These are phyloP conservation scores for Vicia villosa DNA, from an alignment of 306 rosid genomes.

Conservation along the genomic window DNA sequence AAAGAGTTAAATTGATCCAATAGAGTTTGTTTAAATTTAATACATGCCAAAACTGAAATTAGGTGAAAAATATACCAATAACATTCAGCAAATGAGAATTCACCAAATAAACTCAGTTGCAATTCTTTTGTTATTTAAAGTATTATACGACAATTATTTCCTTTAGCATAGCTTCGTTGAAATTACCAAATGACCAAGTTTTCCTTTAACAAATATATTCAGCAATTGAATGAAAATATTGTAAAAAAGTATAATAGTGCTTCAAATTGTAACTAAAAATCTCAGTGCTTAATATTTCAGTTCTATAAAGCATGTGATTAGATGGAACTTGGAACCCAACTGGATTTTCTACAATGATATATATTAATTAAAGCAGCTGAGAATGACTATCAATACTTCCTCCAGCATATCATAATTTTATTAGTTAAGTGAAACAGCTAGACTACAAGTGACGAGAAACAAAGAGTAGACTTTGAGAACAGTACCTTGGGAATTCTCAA, in stretches of 20 bases:
- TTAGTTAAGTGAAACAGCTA: conserved; percentile 27
- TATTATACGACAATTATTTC: conserved; percentile 5
- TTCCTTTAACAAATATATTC: conserved; percentile 15
- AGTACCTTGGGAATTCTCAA: conserved; percentile 60
- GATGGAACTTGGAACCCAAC: conserved; percentile 28
- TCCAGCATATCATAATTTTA: conserved; percentile 25
- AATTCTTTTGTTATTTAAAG: conserved; percentile 13
- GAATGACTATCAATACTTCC: conserved; percentile 26
- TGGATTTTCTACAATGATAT: conserved; percentile 3
- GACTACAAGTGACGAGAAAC: conserved; percentile 20
- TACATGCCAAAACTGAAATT: conserved; percentile 26
- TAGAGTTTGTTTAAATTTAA: conserved; percentile 18
- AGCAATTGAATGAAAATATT: conserved; percentile 17
- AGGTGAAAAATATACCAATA: conserved; percentile 21
- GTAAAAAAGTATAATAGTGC: conserved; percentile 27
- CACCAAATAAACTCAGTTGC: conserved; percentile 5
- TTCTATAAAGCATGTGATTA: conserved; percentile 15
- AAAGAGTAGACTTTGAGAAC: neutral
- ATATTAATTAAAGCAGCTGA: conserved; percentile 7
- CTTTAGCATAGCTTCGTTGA: conserved; percentile 10
- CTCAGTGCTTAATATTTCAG: neutral
- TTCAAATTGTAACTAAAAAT: neutral
- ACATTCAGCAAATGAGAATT: conserved; percentile 20
- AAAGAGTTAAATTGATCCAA: conserved; percentile 14
- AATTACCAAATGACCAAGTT: conserved; percentile 15